Evolutionary conservation across 306 rosid genomes (phyloP).

Genomic region (Vigna mungo): DNA sequence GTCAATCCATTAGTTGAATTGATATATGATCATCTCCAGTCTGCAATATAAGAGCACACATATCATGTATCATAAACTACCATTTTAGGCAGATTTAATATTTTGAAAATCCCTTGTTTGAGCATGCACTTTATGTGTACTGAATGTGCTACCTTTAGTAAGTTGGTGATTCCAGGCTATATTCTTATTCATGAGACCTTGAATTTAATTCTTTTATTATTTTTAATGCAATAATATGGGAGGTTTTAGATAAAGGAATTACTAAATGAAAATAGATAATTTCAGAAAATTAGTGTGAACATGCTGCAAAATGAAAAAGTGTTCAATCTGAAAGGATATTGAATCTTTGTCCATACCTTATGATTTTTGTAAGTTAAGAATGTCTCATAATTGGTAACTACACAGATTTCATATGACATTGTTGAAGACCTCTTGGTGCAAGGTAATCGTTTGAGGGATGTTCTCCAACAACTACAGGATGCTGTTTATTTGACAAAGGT

Average conservation of each 20-base stretch:
- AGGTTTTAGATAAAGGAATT: neutral
- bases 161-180: neutral
- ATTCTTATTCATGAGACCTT: constrained; percentile 5
- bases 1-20: constrained; percentile 12
- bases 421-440: constrained; percentile 84
- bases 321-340: constrained; percentile 1
- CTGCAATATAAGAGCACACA: neutral
- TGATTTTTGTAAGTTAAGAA: constrained; percentile 32
- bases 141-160: neutral
- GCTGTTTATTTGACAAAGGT: constrained; percentile 95
- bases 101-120: constrained; percentile 3
- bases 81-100: constrained; percentile 12
- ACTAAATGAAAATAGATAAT: neutral
- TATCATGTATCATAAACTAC: neutral
- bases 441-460: constrained; percentile 78
- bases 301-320: constrained; percentile 14
- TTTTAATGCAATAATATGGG: constrained; percentile 12
- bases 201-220: neutral
- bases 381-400: constrained; percentile 31
- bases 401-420: constrained; percentile 87
- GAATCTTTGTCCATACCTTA: constrained; percentile 16
- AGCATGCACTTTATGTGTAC: neutral
- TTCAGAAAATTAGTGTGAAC: constrained; percentile 3
- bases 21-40: constrained; percentile 2
- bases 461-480: constrained; percentile 89